phyloP scores from a whole-genome alignment of 2,329 filamentous ascomycete species.

The Pyricularia sp. region DNA sequence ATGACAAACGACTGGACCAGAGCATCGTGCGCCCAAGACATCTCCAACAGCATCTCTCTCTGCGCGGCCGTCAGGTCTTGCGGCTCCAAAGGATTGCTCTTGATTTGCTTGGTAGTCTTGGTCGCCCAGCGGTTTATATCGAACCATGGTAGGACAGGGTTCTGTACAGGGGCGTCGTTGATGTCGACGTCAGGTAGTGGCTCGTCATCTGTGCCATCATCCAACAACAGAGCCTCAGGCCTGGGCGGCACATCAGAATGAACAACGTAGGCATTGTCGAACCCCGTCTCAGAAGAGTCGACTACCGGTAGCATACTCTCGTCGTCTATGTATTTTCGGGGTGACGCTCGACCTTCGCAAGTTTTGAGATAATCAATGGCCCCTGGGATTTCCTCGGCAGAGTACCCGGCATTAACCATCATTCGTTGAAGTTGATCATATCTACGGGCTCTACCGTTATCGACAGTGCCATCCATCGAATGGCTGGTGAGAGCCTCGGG shows the following conservation, averaged over 20 bases:
- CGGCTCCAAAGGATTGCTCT: slow-evolving; percentile 2
- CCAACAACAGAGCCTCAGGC: not conserved
- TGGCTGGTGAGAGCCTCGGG: not conserved
- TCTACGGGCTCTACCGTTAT: not conserved
- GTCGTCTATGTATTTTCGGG: not conserved
- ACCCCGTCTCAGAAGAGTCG: not conserved
- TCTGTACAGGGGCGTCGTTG: not conserved
- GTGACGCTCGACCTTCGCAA: slow-evolving; percentile 4
- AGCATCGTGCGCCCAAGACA: slow-evolving; percentile 59
- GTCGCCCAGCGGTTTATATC: not conserved
- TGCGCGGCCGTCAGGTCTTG: slow-evolving; percentile 35
- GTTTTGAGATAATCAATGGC: slow-evolving; percentile 6
- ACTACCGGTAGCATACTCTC: not conserved
- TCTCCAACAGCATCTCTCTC: slow-evolving; percentile 58
- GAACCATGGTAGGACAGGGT: not conserved
- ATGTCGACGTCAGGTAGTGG: not conserved
- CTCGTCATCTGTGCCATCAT: not conserved
- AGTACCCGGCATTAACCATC: slow-evolving; percentile 7
- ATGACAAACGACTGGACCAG: slow-evolving; percentile 61
- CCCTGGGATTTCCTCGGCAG: not conserved
- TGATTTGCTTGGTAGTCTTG: not conserved
- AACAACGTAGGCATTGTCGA: not conserved
- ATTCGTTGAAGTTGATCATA: slow-evolving; percentile 6
- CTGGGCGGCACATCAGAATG: not conserved
- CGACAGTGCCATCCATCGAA: not conserved